These are phyloP conservation scores for Citrus hindsii DNA, from an alignment of 345 rosid genomes.

Conservation along the genomic window DNA sequence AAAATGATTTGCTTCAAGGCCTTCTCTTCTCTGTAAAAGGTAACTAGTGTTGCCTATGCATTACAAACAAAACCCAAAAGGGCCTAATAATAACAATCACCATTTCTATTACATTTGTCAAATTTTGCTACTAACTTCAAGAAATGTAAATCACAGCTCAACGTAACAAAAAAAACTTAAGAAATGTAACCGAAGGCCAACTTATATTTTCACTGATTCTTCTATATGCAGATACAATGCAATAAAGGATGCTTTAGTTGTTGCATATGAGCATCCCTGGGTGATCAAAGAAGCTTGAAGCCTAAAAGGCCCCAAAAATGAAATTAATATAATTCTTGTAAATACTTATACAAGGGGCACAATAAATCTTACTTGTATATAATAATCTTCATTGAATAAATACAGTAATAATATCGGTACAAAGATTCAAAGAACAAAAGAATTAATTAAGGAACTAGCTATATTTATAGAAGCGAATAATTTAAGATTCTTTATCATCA, in stretches of 20 bases:
- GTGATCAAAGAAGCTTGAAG: conserved; percentile 6
- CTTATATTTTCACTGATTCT: not conserved
- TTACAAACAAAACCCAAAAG: too few relatives aligned
- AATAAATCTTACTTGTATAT: not conserved
- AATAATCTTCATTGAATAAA: not conserved
- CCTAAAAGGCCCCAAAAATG: not conserved
- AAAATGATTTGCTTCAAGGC: too few relatives aligned
- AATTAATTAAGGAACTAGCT: not conserved
- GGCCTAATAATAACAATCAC: too few relatives aligned
- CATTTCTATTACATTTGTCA: too few relatives aligned
- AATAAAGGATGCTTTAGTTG: conserved; percentile 10
- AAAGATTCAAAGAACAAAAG: conserved; percentile 3
- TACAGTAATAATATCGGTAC: not conserved
- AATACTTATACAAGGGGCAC: not conserved
- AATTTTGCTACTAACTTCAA: too few relatives aligned
- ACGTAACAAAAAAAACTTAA: not conserved
- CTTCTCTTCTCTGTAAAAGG: too few relatives aligned
- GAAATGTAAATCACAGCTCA: too few relatives aligned
- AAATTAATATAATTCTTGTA: not conserved
- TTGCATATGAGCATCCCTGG: conserved; percentile 19
- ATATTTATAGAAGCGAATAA: too few relatives aligned
- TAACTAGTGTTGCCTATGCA: too few relatives aligned
- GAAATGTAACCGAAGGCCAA: not conserved
- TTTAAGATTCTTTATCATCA: not conserved
- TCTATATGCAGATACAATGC: conserved; percentile 12